Percentiles rank a stretch among this genome's conserved stretches.
These are phyloP conservation scores for Debaryomyces nepalensis DNA, from an alignment of 1,139 yeast species.

Conservation along the genomic window DNA sequence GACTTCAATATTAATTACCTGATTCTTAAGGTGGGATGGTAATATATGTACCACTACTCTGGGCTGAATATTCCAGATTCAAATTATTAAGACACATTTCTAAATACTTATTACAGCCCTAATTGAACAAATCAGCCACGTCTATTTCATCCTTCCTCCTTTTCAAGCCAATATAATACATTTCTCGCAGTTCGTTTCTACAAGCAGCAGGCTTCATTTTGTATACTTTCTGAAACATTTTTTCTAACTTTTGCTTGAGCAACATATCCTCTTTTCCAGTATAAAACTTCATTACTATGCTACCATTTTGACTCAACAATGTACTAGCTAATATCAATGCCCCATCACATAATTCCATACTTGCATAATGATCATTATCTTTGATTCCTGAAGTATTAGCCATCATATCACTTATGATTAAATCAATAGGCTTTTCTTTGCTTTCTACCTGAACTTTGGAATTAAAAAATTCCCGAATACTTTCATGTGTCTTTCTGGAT, in stretches of 20 bases:
- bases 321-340: conserved; percentile 36
- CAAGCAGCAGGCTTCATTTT: conserved; percentile 44
- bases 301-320: conserved; percentile 38
- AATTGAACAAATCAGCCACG: not conserved
- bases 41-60: conserved; percentile 65
- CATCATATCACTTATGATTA: conserved; percentile 54
- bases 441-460: not conserved
- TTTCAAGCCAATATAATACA: conserved; percentile 39
- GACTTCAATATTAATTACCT: conserved; percentile 83
- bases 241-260: conserved; percentile 31
- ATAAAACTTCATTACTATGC: conserved; percentile 46
- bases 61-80: conserved; percentile 95
- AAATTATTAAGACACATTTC: too few relatives aligned
- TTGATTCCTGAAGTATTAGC: conserved; percentile 50
- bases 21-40: conserved; percentile 94
- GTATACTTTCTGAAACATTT: conserved; percentile 38
- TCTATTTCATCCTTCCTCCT: conserved; percentile 13
- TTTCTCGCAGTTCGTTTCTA: conserved; percentile 44
- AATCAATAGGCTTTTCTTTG: conserved; percentile 27
- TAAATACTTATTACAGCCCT: too few relatives aligned
- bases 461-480: conserved; percentile 29
- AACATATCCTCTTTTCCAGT: conserved; percentile 44
- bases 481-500: conserved; percentile 36
- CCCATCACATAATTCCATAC: conserved; percentile 51
- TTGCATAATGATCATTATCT: conserved; percentile 48